Base-by-base conservation (phyloP, 2,329 filamentous ascomycete genomes). In the Aspergillus tanneri region DNA sequence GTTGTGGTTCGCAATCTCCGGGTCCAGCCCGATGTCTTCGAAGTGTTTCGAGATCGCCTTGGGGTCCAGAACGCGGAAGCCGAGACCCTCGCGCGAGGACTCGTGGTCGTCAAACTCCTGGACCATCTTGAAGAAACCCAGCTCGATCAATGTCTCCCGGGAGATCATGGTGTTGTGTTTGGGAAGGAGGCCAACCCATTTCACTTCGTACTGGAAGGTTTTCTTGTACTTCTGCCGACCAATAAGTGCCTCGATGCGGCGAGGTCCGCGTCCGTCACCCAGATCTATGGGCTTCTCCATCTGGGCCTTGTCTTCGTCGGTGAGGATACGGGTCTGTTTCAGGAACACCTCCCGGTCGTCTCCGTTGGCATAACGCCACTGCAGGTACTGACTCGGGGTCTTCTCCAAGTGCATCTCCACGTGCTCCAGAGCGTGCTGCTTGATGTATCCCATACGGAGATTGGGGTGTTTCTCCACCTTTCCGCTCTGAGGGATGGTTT, bases 331-430 rank as follows among this genome's bases (percentile, higher is more conserved):
- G 40, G 92, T 97, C 74, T 96, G 91, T 81, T 99, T 99, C 83
- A 99, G 84, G 72, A 95, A 82, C 32, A 97, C 92, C 70, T 99
- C 93, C 43, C 93, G 89, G 63, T 99, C 93, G 61, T 97, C 93
- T 65, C 93, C 93, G 65, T 97, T 90, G 63, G 89, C 89, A 68
- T 97, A 99, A 63, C 93, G 88, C 93, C 93, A 99, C 74, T 97
- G 93, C 25, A 99, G 81, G 67, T 99, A 99, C 74, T 99, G 93
- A 70, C 96, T 97, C 32, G 93, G 93, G 0, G 93, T 99, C 83
- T 99, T 99, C 74, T 99, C 93, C 60, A 97, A 78, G 67, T 99
- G 93, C 92, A 96, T 96, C 75, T 99, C 92, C 9, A 99, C 93
- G 82, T 99, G 93, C 78, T 99, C 93, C 10, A 99, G 81, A 36